Evolutionary conservation across 805 yeast species (phyloP).

Genomic region (Myxozyma neotropica): DNA sequence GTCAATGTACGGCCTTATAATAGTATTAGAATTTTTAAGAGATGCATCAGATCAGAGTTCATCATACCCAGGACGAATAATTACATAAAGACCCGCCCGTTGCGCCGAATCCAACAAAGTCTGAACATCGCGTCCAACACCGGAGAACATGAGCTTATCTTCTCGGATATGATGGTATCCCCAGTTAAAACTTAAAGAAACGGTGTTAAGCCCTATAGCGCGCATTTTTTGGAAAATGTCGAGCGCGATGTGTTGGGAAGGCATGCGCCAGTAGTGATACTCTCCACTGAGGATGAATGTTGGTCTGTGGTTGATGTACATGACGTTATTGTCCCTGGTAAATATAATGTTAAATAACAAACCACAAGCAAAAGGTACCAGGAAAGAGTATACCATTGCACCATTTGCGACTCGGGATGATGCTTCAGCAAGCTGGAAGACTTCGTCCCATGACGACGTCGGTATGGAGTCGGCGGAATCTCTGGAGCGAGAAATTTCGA

Average conservation of each 20-base stretch:
- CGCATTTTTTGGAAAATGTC: slow-evolving; percentile 30
- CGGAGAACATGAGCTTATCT: slow-evolving; percentile 7
- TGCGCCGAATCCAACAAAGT: slow-evolving; percentile 21
- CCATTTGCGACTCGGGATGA: neutral
- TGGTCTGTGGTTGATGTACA: slow-evolving; percentile 12
- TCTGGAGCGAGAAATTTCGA: neutral
- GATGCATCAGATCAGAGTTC: neutral
- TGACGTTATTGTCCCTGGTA: slow-evolving; percentile 19
- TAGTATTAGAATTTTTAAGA: neutral
- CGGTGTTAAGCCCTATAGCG: slow-evolving; percentile 27
- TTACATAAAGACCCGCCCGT: slow-evolving; percentile 25
- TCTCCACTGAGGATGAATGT: slow-evolving; percentile 24
- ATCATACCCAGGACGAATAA: slow-evolving; percentile 25
- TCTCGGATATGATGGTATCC: slow-evolving; percentile 21
- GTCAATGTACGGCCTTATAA: slow-evolving; percentile 16
- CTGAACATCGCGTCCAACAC: slow-evolving; percentile 24
- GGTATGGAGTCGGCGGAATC: neutral
- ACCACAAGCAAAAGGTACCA: neutral
- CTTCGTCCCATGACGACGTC: neutral
- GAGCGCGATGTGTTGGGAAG: slow-evolving; percentile 20
- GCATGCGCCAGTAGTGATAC: slow-evolving; percentile 29
- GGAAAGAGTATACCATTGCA: slow-evolving; percentile 4
- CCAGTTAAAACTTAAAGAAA: slow-evolving; percentile 26
- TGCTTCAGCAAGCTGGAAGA: neutral
- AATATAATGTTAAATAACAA: neutral